These are phyloP conservation scores for Phalaenopsis hybrid DNA, from an alignment of 116 monocot species.

Conservation along the genomic window DNA sequence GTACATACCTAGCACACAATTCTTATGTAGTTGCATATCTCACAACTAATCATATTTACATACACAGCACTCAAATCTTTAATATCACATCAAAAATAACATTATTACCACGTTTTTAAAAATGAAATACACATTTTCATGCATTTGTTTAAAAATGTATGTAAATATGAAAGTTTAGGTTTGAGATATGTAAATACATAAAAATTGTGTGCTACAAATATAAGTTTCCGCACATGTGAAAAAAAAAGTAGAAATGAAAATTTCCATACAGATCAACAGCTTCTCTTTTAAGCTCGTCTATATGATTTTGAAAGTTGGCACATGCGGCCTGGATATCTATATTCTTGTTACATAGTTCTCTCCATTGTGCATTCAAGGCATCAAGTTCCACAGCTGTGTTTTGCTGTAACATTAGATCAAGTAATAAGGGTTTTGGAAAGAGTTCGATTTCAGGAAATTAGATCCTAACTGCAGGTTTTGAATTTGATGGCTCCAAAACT, in stretches of 20 bases:
- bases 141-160: no score
- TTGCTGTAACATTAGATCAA: constrained; percentile 49
- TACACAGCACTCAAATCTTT: no score
- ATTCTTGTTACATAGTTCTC: constrained; percentile 84
- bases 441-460: neutral
- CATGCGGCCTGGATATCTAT: constrained; percentile 83
- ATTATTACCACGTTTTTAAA: no score
- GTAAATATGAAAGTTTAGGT: neutral
- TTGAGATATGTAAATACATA: neutral
- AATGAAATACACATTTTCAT: no score
- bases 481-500: neutral
- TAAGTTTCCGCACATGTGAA: neutral
- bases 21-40: no score
- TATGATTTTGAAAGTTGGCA: constrained; percentile 52
- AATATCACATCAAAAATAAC: no score
- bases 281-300: constrained; percentile 57
- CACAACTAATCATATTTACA: no score
- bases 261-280: constrained; percentile 45
- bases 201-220: neutral
- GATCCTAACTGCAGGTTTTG: neutral
- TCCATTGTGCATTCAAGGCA: constrained; percentile 69
- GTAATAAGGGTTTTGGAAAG: neutral
- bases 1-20: no score
- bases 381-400: constrained; percentile 64
- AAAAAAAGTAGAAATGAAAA: neutral